Conservation (phyloP, 2,329 filamentous ascomycete genomes). For the Pyrenophora graminea region DNA sequence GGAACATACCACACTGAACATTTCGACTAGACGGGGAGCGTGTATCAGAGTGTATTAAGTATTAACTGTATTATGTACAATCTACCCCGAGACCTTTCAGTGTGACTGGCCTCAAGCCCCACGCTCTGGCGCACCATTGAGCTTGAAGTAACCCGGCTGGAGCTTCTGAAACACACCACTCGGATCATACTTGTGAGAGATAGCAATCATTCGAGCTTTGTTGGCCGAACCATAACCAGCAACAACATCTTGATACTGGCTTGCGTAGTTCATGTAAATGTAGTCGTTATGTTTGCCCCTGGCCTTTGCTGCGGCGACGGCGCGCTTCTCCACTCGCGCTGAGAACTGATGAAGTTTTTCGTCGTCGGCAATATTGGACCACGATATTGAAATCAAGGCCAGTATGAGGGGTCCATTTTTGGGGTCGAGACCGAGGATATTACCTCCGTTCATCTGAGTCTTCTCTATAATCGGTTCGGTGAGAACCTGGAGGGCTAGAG, state of each 20-base stretch:
- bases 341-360: conserved; percentile 23
- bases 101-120: neutral
- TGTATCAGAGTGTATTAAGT: no score
- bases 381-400: conserved; percentile 22
- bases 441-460: conserved; percentile 31
- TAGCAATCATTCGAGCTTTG: conserved; percentile 22
- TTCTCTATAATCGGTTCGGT: conserved; percentile 27
- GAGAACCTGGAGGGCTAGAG: conserved; percentile 34
- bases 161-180: conserved; percentile 24
- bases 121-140: conserved; percentile 20
- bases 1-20: no score
- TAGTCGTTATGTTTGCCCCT: conserved; percentile 17
- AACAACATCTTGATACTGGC: conserved; percentile 49
- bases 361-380: conserved; percentile 31
- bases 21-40: no score
- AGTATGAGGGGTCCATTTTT: conserved; percentile 27
- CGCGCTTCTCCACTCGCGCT: conserved; percentile 19
- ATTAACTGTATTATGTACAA: no score
- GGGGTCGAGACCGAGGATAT: conserved; percentile 35
- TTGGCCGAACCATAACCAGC: conserved; percentile 49
- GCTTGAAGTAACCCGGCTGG: conserved; percentile 30
- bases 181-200: conserved; percentile 28
- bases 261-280: conserved; percentile 56
- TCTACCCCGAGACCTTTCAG: no score
- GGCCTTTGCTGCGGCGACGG: conserved; percentile 8